These are phyloP conservation scores for Ceraceosorus guamensis DNA, from an alignment of 1,284 basidiomycete species.

Conservation along the genomic window DNA sequence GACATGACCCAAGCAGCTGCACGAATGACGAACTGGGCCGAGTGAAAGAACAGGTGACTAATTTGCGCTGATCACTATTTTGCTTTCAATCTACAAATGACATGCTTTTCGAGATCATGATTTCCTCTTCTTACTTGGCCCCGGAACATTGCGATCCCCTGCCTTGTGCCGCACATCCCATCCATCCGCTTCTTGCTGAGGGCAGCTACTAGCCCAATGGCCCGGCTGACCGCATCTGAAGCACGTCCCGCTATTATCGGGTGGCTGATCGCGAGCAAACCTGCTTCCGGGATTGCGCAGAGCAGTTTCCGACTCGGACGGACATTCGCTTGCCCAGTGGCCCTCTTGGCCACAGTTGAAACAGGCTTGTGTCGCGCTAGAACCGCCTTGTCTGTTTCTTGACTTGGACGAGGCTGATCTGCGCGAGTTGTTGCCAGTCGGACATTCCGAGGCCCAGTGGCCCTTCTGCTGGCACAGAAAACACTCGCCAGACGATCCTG, in stretches of 20 bases:
- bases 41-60: too few species aligned
- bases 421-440: not conserved
- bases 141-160: too few species aligned
- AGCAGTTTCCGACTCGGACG: conserved; percentile 6
- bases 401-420: not conserved
- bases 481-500: not conserved
- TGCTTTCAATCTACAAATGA: too few species aligned
- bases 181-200: not conserved
- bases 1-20: too few species aligned
- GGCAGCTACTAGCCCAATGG: conserved; percentile 49
- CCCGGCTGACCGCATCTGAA: conserved; percentile 49
- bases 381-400: not conserved
- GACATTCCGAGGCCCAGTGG: not conserved
- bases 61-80: too few species aligned
- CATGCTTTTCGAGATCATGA: too few species aligned
- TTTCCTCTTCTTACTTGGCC: too few species aligned
- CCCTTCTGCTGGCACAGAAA: not conserved
- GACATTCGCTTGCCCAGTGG: conserved; percentile 43
- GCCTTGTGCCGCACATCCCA: too few species aligned
- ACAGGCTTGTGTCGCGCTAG: conserved; percentile 9
- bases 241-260: conserved; percentile 25
- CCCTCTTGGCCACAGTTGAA: conserved; percentile 27
- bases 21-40: too few species aligned
- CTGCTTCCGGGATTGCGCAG: conserved; percentile 1
- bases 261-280: not conserved